Percentiles rank a stretch among this genome's conserved stretches.
Evolutionary conservation across 2,329 filamentous ascomycete species (phyloP).

Genomic region (Cladobotryum protrusum): DNA sequence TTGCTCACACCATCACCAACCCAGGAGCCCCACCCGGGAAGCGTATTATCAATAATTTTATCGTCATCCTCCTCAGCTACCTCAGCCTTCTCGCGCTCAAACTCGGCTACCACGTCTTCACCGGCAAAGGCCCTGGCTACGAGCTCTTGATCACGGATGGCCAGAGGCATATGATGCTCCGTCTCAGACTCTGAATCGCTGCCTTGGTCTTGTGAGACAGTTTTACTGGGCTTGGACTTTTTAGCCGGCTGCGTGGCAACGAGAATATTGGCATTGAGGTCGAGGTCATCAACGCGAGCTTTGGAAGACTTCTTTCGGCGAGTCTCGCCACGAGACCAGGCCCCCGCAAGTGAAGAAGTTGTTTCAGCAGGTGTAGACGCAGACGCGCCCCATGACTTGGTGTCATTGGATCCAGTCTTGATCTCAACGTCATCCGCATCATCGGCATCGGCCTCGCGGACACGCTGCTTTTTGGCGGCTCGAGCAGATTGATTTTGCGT

Average conservation of each 20-base stretch:
- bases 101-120: conserved; percentile 76
- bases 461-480: conserved; percentile 23
- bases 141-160: conserved; percentile 58
- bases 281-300: conserved; percentile 31
- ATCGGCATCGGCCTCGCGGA: conserved; percentile 17
- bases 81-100: conserved; percentile 71
- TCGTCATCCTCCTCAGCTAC: conserved; percentile 71
- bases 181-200: conserved; percentile 37
- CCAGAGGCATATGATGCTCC: conserved; percentile 48
- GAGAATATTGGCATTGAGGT: conserved; percentile 32
- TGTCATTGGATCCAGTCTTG: too few relatives aligned
- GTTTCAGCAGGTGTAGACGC: conserved; percentile 18
- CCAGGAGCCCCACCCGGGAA: conserved; percentile 95
- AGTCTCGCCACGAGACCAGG: conserved; percentile 36
- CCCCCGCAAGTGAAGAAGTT: conserved; percentile 27
- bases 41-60: conserved; percentile 72
- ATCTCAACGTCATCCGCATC: too few relatives aligned
- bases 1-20: conserved; percentile 74
- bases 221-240: conserved; percentile 18
- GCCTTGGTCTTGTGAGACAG: conserved; percentile 12
- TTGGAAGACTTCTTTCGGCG: conserved; percentile 31
- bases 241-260: conserved; percentile 25
- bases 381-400: conserved; percentile 13
- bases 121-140: conserved; percentile 83
- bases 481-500: conserved; percentile 15